A percentile compares a stretch with the other conserved stretches of the same genome.
These are phyloP conservation scores for Ustilago curta DNA, from an alignment of 1,284 basidiomycete species.

Conservation along the genomic window DNA sequence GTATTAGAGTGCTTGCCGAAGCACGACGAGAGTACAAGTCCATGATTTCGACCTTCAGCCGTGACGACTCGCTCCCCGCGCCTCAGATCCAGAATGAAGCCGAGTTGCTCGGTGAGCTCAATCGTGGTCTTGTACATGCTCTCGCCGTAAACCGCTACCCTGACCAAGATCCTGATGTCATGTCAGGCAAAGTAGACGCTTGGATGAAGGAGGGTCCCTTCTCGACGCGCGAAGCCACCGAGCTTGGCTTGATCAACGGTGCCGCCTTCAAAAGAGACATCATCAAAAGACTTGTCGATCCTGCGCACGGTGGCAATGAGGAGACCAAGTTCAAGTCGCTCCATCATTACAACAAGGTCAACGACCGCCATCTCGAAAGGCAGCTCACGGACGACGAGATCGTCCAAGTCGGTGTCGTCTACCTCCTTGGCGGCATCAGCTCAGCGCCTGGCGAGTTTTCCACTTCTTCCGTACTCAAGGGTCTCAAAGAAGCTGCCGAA, in stretches of 20 bases:
- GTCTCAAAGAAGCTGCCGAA: conserved; percentile 70
- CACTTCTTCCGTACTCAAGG: conserved; percentile 69
- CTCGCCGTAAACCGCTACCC: conserved; percentile 61
- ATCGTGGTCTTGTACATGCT: conserved; percentile 52
- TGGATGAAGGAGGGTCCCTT: conserved; percentile 69
- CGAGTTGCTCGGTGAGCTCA: conserved; percentile 65
- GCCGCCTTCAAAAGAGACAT: conserved; percentile 68
- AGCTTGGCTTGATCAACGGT: conserved; percentile 69
- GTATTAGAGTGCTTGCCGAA: conserved; percentile 70
- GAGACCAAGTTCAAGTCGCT: conserved; percentile 58
- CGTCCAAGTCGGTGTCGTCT: conserved; percentile 70
- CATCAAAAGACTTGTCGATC: conserved; percentile 53
- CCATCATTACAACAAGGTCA: conserved; percentile 54
- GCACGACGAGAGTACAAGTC: conserved; percentile 71
- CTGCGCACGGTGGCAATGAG: conserved; percentile 49
- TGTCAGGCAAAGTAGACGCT: conserved; percentile 61
- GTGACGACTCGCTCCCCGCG: conserved; percentile 54
- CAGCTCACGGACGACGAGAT: conserved; percentile 59
- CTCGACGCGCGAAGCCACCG: conserved; percentile 66
- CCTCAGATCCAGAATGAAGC: conserved; percentile 62
- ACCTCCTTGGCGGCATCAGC: conserved; percentile 70
- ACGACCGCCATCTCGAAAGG: conserved; percentile 45
- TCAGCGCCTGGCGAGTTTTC: conserved; percentile 60
- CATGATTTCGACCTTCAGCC: conserved; percentile 58
- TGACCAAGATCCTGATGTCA: conserved; percentile 41